Conservation (phyloP, 1,139 yeast species). For the Hansenula sp. region DNA sequence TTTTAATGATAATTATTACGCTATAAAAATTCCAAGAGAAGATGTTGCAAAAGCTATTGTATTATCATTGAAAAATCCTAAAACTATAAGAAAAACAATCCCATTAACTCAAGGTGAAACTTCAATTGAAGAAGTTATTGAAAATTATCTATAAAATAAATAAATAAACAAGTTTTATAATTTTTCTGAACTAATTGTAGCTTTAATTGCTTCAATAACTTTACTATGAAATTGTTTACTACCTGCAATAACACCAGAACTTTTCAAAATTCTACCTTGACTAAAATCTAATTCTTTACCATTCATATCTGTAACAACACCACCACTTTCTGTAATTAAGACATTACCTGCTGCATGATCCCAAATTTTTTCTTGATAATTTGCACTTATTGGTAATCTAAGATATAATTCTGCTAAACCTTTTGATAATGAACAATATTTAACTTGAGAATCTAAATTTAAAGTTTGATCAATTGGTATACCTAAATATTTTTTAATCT, state of each 20-base stretch:
- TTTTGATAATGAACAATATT: slow-evolving; percentile 83
- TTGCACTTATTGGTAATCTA: slow-evolving; percentile 73
- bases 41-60: slow-evolving; percentile 26
- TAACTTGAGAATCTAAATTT: slow-evolving; percentile 92
- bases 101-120: slow-evolving; percentile 29
- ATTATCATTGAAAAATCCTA: slow-evolving; percentile 19
- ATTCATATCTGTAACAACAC: slow-evolving; percentile 77
- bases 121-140: slow-evolving; percentile 24
- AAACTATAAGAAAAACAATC: slow-evolving; percentile 26
- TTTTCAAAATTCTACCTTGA: slow-evolving; percentile 72
- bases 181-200: slow-evolving; percentile 4
- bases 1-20: slow-evolving; percentile 5
- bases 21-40: slow-evolving; percentile 17
- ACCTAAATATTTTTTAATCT: slow-evolving; percentile 62
- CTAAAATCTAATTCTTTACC: slow-evolving; percentile 78
- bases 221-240: slow-evolving; percentile 53
- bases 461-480: slow-evolving; percentile 50
- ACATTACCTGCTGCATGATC: slow-evolving; percentile 97
- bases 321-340: slow-evolving; percentile 86
- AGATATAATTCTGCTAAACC: slow-evolving; percentile 93
- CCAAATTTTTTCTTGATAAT: slow-evolving; percentile 94
- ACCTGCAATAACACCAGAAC: slow-evolving; percentile 94
- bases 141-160: slow-evolving; percentile 2
- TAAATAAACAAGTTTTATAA: no score
- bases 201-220: slow-evolving; percentile 58